phyloP scores from a whole-genome alignment of 2,329 filamentous ascomycete species.

The Paecilomyces variotii region DNA sequence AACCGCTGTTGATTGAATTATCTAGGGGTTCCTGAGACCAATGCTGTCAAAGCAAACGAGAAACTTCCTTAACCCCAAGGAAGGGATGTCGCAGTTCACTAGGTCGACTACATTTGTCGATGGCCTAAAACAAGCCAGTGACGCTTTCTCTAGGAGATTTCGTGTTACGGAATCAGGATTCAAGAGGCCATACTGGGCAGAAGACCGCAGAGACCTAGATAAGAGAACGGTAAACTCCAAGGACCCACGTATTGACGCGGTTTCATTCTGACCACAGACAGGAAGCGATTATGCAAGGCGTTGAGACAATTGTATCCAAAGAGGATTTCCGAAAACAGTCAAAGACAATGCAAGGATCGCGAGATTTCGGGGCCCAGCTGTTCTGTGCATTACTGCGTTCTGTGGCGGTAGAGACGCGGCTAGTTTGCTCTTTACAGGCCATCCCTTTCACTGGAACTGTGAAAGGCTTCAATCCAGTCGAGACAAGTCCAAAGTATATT shows the following conservation, averaged over 20 bases:
- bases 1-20: background rate
- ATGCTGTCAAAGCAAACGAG: constrained; percentile 60
- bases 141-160: constrained; percentile 63
- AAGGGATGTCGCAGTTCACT: constrained; percentile 63
- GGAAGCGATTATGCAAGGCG: constrained; percentile 54
- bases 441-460: constrained; percentile 56
- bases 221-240: constrained; percentile 37
- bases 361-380: constrained; percentile 81
- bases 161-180: constrained; percentile 63
- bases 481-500: constrained; percentile 30
- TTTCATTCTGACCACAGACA: constrained; percentile 10
- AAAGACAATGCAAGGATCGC: constrained; percentile 63
- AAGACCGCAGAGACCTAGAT: constrained; percentile 53
- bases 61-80: constrained; percentile 60
- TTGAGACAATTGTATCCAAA: constrained; percentile 61
- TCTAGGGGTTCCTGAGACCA: constrained; percentile 45
- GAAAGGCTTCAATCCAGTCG: constrained; percentile 36
- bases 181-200: constrained; percentile 66
- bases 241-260: constrained; percentile 8
- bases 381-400: constrained; percentile 81
- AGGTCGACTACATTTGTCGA: constrained; percentile 69
- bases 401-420: constrained; percentile 69
- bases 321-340: constrained; percentile 68
- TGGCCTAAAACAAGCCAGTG: constrained; percentile 62
- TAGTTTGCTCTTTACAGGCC: constrained; percentile 85